Evolutionary conservation across 192 early-diverging fungal species (phyloP).

Genomic region (Backusella tuberculispora): DNA sequence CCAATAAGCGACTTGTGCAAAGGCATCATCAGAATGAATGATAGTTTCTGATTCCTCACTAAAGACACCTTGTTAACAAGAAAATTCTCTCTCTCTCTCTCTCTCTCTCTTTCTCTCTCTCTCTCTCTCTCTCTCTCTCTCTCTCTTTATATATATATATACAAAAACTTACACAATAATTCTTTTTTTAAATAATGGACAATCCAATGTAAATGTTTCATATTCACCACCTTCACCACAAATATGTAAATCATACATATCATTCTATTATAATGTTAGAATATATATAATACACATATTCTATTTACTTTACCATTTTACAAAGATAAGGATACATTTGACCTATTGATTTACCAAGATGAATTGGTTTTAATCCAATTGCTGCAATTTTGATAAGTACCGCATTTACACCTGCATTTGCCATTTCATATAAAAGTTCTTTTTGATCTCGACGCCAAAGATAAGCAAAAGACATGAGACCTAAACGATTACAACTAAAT

Average conservation of each 20-base stretch:
- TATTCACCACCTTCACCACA: conserved; percentile 99
- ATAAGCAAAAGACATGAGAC: conserved; percentile 80
- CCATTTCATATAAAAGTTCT: conserved; percentile 87
- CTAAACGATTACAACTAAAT: conserved; percentile 79
- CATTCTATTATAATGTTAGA: conserved; percentile 45
- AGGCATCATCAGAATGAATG: conserved; percentile 80
- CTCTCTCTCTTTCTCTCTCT: background rate
- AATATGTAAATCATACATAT: conserved; percentile 81
- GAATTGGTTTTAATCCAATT: conserved; percentile 69
- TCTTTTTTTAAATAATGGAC: conserved; percentile 85
- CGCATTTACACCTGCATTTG: conserved; percentile 72
- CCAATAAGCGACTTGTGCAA: conserved; percentile 85
- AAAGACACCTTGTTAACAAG: no score
- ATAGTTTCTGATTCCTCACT: conserved; percentile 76
- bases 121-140: background rate
- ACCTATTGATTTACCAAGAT: conserved; percentile 80
- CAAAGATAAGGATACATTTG: conserved; percentile 81
- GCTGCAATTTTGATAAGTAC: conserved; percentile 94
- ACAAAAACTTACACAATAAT: conserved; percentile 73
- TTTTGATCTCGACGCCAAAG: conserved; percentile 91
- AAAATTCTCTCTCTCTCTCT: background rate
- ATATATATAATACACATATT: background rate
- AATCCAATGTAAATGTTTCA: conserved; percentile 92
- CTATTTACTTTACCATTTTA: conserved; percentile 51
- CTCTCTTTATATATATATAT: no score